Conservation (phyloP, 2,329 filamentous ascomycete genomes). For the Alternaria sp. region DNA sequence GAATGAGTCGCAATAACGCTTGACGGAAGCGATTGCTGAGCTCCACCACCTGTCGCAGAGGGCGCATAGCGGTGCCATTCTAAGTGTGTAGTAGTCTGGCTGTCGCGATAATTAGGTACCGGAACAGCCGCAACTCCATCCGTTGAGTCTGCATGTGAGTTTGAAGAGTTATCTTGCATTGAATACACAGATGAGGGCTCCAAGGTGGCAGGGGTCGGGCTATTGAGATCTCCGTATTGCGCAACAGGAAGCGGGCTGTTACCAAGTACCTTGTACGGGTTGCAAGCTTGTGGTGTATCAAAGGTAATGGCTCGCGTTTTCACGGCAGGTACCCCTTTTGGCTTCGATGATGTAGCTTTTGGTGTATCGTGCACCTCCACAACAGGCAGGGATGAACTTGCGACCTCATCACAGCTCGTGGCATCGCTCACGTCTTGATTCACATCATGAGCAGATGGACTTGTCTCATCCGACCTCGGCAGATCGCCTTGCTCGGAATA, state of each 20-base stretch:
- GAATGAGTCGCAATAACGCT: constrained; percentile 19
- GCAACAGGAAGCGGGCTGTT: constrained; percentile 2
- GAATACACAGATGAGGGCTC: constrained; percentile 39
- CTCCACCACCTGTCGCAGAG: background rate
- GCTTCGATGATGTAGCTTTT: constrained; percentile 22
- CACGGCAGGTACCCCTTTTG: constrained; percentile 10
- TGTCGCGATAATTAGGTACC: constrained; percentile 35
- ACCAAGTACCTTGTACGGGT: constrained; percentile 9
- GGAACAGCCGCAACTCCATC: constrained; percentile 15
- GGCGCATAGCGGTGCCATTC: constrained; percentile 29
- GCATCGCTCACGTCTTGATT: constrained; percentile 5
- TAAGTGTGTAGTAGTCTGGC: constrained; percentile 47
- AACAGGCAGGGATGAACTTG: constrained; percentile 5
- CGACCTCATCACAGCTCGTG: background rate
- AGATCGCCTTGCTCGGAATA: constrained; percentile 13
- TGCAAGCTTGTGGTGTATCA: constrained; percentile 11
- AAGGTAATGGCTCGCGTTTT: constrained; percentile 11
- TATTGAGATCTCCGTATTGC: constrained; percentile 26
- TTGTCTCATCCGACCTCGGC: constrained; percentile 8
- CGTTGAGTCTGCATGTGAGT: constrained; percentile 23
- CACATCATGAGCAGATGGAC: constrained; percentile 7
- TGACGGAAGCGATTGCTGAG: constrained; percentile 11
- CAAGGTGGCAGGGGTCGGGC: constrained; percentile 16
- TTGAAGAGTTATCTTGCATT: constrained; percentile 28
- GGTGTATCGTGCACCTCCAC: constrained; percentile 18